Base-by-base conservation (phyloP, 768 basidiomycete genomes). In the Russula olivacea region DNA sequence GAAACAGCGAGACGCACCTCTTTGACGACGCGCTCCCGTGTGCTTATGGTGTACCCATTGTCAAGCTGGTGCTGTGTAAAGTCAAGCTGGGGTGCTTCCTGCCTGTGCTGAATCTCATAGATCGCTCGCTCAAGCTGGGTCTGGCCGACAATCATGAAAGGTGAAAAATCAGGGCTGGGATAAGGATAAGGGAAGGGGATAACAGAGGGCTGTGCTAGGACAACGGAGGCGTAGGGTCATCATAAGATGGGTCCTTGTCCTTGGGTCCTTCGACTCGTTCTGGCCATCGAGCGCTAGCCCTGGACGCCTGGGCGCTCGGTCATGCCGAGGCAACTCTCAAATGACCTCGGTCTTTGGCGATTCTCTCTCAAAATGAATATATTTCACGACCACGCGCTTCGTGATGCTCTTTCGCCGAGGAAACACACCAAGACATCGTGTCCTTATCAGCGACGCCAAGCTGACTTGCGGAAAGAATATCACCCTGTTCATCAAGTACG, bases 1-100 rank as follows among this genome's bases (percentile, higher is more conserved):
- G 38, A 34, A 43, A 51, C 17, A n/a, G n/a, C 4, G 41, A 30
- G 19, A 52, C 87, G 69, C 68, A 96, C 94, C 78, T 98, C 96
- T 76, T 98, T 98, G 72, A 98, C 84, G 38, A 97, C 93, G 68
- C 96, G 85, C 75, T 98, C 96, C 69, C 92, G 91, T 15, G 97
- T 98, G 75, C 86, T 91, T 70, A 98, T 88, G 51, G 86, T 80
- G 69, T 83, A 88, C 21, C 97, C 97, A 76, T 97, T 94, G 62
- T 98, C 97, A 65, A 96, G 85, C 64, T 85, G 78, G 75, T 98
- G 93, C 70, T 91, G 89, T 1, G 94, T 94, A 72, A 88, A 95
- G 80, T 98, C 95, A 72, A 92, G 81, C 59, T 84, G 80, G 14
- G 84, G 83, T 8, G 83, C 74, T n/a, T 75, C 70, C 28, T 77